A percentile compares a stretch with the other conserved stretches of the same genome.
Conservation (phyloP, 768 basidiomycete species). For the Tremella yokohamensis region DNA sequence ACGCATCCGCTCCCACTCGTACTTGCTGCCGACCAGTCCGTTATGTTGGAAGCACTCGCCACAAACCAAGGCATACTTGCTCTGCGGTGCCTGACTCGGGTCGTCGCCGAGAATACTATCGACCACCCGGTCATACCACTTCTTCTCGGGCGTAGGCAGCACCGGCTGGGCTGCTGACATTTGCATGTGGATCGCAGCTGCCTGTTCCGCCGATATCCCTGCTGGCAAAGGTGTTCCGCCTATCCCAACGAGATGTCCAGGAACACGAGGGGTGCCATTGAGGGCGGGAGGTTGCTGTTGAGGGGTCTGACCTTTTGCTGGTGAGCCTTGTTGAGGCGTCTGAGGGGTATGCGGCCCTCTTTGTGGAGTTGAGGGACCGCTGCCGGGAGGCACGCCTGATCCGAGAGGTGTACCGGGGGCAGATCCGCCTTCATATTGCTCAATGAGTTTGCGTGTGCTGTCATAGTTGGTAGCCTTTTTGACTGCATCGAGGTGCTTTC, state of each 20-base stretch:
- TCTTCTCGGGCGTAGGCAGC: slow-evolving; percentile 48
- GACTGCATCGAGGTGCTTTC: slow-evolving; percentile 84
- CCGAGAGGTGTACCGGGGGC: not conserved
- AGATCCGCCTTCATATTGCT: slow-evolving; percentile 68
- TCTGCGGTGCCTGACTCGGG: slow-evolving; percentile 48
- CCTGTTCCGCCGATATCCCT: slow-evolving; percentile 43
- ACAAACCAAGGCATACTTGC: slow-evolving; percentile 50
- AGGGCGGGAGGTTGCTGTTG: not conserved
- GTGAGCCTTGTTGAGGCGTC: slow-evolving; percentile 15
- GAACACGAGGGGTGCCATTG: slow-evolving; percentile 40
- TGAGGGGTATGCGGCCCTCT: slow-evolving; percentile 12
- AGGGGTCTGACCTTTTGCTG: slow-evolving; percentile 2
- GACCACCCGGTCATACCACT: slow-evolving; percentile 48
- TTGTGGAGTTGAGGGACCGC: slow-evolving; percentile 17
- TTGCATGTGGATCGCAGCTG: slow-evolving; percentile 39
- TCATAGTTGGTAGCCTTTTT: slow-evolving; percentile 98
- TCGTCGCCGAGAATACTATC: slow-evolving; percentile 45
- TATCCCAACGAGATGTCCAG: slow-evolving; percentile 43
- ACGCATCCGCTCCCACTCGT: slow-evolving; percentile 51
- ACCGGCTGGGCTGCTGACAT: slow-evolving; percentile 43
- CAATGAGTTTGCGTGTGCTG: slow-evolving; percentile 79
- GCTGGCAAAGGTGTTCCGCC: slow-evolving; percentile 38
- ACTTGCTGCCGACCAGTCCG: slow-evolving; percentile 47
- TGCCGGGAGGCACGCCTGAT: not conserved
- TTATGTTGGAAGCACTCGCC: slow-evolving; percentile 50